A percentile compares a stretch with the other conserved stretches of the same genome.
Conservation (phyloP, 441 rosid genomes). For the Syzygium malaccense region DNA sequence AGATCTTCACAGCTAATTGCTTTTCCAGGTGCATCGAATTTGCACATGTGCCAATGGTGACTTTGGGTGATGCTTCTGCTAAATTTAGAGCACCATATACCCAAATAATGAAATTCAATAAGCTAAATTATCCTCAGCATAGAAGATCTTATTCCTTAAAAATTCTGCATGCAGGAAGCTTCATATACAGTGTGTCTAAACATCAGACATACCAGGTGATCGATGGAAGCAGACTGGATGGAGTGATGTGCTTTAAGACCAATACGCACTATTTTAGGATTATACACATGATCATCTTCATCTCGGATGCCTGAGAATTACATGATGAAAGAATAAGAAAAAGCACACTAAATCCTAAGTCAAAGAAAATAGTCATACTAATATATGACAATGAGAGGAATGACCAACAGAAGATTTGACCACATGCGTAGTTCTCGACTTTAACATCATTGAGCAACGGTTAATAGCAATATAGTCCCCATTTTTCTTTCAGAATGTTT, state of each 20-base stretch:
- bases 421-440: not conserved
- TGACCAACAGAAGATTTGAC: not conserved
- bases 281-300: conserved; percentile 62
- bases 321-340: not conserved
- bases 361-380: not conserved
- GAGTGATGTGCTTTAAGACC: conserved; percentile 97
- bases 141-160: not conserved
- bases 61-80: not conserved
- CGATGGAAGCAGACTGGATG: conserved; percentile 69
- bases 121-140: not conserved
- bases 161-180: not conserved
- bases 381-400: not conserved
- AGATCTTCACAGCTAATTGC: not conserved
- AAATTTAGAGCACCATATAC: not conserved
- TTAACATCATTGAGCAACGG: not conserved
- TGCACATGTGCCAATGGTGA: not conserved
- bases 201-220: conserved; percentile 60
- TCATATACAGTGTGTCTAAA: not conserved
- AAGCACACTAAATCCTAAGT: not conserved
- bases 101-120: not conserved
- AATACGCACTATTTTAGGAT: conserved; percentile 88
- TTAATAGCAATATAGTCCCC: not conserved
- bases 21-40: not conserved
- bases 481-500: not conserved
- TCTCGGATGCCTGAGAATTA: conserved; percentile 60